Evolutionary conservation across 331 rosid species (phyloP), one percentile per base, ranked within the genome.

Genomic region (Dryas integrifolia): DNA sequence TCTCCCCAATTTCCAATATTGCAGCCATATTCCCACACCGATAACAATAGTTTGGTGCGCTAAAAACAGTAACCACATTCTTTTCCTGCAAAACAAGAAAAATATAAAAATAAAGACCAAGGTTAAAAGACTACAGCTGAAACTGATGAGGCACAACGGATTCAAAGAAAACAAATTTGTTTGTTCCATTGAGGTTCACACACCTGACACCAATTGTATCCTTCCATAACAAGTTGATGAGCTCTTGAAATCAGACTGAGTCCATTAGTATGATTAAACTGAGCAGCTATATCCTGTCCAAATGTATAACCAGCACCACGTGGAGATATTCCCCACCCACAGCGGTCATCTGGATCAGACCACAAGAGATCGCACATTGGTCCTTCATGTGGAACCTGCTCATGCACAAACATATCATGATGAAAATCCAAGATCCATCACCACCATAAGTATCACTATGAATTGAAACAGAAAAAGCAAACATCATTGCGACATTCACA

Each of bases 1-100:
- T 86, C 87, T 94, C 98, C 44, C 97, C 98, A 65, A 94, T 89
- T 80, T 94, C 98, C 81, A 94, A 92, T 57, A 94, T 94, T 39
- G 98, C 98, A 77, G 98, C 98, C 98, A 94, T 94, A 72, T 94
- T 94, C 77, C 98, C 98, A 77, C 98, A 94, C n/a, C 97, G 95
- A 58, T 94, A 94, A 71, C 98, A 94, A 77, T 94, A 94, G 76
- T 94, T 94, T 72, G 98, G 98, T 21, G 98, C 98, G 70, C 98
- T 94, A 80, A 94, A 94, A 58, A 94, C 98, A 39, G 98, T 94
- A 76, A 94, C 98, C 66, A 94, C 98, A 65, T 94, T 94, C 90
- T 91, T 94, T 0, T 94, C 98, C 98, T 94, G 81, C 2, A 88
- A 79, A 74, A 51, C 57, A 47, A 74, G 0, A 26, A 26, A 26